Percentiles rank a stretch among this genome's conserved stretches.
Conservation (phyloP, 257 asterid species). For the Nemophila menziesii region DNA sequence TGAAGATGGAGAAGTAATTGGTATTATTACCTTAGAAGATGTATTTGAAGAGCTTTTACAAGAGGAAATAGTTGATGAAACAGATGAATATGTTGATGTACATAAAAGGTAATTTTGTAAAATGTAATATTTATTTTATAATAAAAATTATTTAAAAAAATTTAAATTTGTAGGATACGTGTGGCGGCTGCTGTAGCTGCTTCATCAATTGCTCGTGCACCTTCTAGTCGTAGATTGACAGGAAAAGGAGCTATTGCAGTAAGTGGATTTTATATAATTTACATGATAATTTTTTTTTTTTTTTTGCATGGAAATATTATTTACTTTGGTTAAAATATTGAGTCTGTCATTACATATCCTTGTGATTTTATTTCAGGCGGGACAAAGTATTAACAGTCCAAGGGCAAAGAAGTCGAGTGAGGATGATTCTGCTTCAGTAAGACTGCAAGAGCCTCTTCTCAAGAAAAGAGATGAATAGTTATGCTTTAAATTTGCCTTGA, state of each 20-base stretch:
- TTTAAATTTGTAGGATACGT: conserved; percentile 89
- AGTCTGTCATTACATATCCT: neutral
- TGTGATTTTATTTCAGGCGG: conserved; percentile 41
- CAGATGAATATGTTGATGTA: conserved; percentile 86
- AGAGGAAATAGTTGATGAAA: conserved; percentile 96
- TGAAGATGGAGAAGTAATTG: conserved; percentile 77
- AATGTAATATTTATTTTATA: neutral
- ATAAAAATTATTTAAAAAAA: neutral
- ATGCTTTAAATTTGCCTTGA: too few species aligned
- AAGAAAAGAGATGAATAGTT: conserved; percentile 22
- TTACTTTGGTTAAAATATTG: too few species aligned
- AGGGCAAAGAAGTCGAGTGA: conserved; percentile 39
- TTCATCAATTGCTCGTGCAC: conserved; percentile 75
- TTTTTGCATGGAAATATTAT: too few species aligned
- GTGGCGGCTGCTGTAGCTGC: conserved; percentile 97
- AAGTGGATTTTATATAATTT: conserved; percentile 25
- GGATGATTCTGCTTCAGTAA: conserved; percentile 21
- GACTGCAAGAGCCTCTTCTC: conserved; percentile 25
- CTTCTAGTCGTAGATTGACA: conserved; percentile 56
- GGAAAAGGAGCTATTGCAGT: conserved; percentile 60
- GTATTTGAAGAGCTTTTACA: conserved; percentile 95
- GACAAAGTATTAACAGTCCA: conserved; percentile 35
- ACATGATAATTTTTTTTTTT: too few species aligned
- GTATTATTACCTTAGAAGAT: conserved; percentile 87
- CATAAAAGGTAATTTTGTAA: conserved; percentile 48